phyloP scores from a whole-genome alignment of 371 early-diverging fungal species.

The Mortierella sp. region DNA sequence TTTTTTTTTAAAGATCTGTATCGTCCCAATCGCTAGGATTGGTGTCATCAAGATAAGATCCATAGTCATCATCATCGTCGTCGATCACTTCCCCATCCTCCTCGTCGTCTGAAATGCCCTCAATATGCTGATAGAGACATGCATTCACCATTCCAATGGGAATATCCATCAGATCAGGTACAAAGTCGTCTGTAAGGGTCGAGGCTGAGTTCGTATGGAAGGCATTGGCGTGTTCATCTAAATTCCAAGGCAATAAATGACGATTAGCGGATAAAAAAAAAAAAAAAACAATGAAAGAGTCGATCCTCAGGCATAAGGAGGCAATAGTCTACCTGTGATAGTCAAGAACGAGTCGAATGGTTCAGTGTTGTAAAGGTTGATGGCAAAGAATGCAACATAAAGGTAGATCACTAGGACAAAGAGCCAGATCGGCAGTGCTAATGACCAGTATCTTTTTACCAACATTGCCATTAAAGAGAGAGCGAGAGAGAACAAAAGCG shows the following conservation, averaged over 20 bases:
- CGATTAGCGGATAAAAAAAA: slow-evolving; percentile 1
- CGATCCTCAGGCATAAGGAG: too few species aligned
- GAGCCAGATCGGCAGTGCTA: slow-evolving; percentile 81
- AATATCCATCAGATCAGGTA: slow-evolving; percentile 78
- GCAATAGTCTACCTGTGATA: slow-evolving; percentile 67
- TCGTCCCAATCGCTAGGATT: slow-evolving; percentile 40
- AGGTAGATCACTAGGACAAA: slow-evolving; percentile 75
- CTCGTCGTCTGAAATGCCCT: slow-evolving; percentile 40
- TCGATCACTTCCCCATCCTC: slow-evolving; percentile 35
- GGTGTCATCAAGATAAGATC: slow-evolving; percentile 32
- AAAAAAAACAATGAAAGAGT: not conserved
- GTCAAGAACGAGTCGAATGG: slow-evolving; percentile 72
- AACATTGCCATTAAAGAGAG: not conserved
- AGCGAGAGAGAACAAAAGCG: not conserved
- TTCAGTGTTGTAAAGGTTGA: slow-evolving; percentile 75
- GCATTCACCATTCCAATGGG: slow-evolving; percentile 76
- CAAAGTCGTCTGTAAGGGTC: slow-evolving; percentile 65
- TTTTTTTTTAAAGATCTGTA: not conserved
- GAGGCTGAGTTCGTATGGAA: slow-evolving; percentile 54
- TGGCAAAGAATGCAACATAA: slow-evolving; percentile 71
- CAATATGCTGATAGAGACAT: slow-evolving; percentile 60
- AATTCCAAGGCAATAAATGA: not conserved
- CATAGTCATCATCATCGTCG: slow-evolving; percentile 13
- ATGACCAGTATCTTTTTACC: slow-evolving; percentile 75
- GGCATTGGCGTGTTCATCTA: slow-evolving; percentile 71